Evolutionary conservation across 176 grass and related monocot species (phyloP).

Genomic region (Oryza glumipatula): DNA sequence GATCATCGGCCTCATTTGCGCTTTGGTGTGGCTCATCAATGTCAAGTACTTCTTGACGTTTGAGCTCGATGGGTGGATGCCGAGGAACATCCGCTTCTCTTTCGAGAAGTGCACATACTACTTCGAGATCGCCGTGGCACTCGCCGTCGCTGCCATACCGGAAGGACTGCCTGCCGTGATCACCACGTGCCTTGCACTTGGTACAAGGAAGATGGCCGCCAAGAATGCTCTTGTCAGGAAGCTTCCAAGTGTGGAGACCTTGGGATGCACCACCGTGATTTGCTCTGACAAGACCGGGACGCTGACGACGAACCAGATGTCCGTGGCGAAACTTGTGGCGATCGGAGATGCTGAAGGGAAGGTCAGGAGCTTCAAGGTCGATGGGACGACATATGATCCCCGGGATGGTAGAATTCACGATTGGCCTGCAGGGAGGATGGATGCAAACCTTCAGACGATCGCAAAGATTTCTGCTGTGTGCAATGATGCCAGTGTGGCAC

Average conservation of each 20-base stretch:
- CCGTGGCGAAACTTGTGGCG: slow-evolving; percentile 66
- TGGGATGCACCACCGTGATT: slow-evolving; percentile 95
- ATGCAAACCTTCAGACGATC: slow-evolving; percentile 79
- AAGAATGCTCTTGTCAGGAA: slow-evolving; percentile 96
- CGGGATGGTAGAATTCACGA: slow-evolving; percentile 71
- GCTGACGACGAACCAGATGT: slow-evolving; percentile 96
- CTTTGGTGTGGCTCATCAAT: slow-evolving; percentile 90
- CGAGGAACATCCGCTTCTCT: slow-evolving; percentile 62
- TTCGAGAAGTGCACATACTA: slow-evolving; percentile 99
- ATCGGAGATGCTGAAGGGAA: slow-evolving; percentile 40
- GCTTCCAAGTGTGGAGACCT: slow-evolving; percentile 89
- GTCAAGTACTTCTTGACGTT: slow-evolving; percentile 89
- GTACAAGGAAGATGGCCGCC: slow-evolving; percentile 93
- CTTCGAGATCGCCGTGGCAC: slow-evolving; percentile 95
- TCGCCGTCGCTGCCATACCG: slow-evolving; percentile 86
- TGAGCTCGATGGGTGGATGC: slow-evolving; percentile 72
- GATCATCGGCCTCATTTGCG: slow-evolving; percentile 84
- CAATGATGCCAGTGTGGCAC: slow-evolving; percentile 77
- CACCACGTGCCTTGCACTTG: slow-evolving; percentile 89
- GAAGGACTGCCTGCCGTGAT: slow-evolving; percentile 92
- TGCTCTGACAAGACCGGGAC: slow-evolving; percentile 97
- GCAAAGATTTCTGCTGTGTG: slow-evolving; percentile 88
- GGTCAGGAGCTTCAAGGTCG: slow-evolving; percentile 77
- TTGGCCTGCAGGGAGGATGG: slow-evolving; percentile 60
- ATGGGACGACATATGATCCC: slow-evolving; percentile 87